These are phyloP conservation scores for Tephrocybe sp. DNA, from an alignment of 768 basidiomycete species.

Conservation along the genomic window DNA sequence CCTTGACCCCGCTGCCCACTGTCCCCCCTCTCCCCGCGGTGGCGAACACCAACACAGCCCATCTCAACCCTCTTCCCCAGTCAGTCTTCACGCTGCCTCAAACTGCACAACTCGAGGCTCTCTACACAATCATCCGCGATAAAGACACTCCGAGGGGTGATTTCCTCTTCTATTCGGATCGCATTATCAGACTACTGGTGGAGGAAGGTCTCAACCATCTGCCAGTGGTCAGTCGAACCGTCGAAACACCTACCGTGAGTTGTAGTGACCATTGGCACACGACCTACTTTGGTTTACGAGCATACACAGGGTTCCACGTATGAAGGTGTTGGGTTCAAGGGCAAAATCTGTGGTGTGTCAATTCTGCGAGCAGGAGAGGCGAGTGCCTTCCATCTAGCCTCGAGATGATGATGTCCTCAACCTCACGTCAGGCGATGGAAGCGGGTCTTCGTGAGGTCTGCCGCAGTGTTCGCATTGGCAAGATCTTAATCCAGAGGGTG, in stretches of 20 bases:
- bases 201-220: slow-evolving; percentile 91
- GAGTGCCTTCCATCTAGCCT: slow-evolving; percentile 5
- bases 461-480: slow-evolving; percentile 91
- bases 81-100: slow-evolving; percentile 89
- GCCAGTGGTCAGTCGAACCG: slow-evolving; percentile 65
- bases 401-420: neutral
- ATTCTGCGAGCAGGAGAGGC: slow-evolving; percentile 94
- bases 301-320: slow-evolving; percentile 67
- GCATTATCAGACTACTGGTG: slow-evolving; percentile 83
- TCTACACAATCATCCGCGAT: slow-evolving; percentile 94
- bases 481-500: slow-evolving; percentile 96
- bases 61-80: slow-evolving; percentile 55
- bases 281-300: neutral
- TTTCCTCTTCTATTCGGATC: slow-evolving; percentile 94
- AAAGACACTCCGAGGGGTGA: slow-evolving; percentile 87
- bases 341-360: slow-evolving; percentile 95
- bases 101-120: slow-evolving; percentile 90
- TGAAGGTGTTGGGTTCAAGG: slow-evolving; percentile 92
- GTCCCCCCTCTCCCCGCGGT: slow-evolving; percentile 25
- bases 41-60: slow-evolving; percentile 33
- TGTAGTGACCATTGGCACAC: neutral
- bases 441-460: slow-evolving; percentile 95
- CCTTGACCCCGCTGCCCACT: slow-evolving; percentile 15
- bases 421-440: slow-evolving; percentile 81
- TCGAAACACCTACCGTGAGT: slow-evolving; percentile 82